Percentiles rank a stretch among this genome's conserved stretches.
Evolutionary conservation across 176 grass and related monocot genomes (phyloP).

Genomic region (Carex myosuroides): DNA sequence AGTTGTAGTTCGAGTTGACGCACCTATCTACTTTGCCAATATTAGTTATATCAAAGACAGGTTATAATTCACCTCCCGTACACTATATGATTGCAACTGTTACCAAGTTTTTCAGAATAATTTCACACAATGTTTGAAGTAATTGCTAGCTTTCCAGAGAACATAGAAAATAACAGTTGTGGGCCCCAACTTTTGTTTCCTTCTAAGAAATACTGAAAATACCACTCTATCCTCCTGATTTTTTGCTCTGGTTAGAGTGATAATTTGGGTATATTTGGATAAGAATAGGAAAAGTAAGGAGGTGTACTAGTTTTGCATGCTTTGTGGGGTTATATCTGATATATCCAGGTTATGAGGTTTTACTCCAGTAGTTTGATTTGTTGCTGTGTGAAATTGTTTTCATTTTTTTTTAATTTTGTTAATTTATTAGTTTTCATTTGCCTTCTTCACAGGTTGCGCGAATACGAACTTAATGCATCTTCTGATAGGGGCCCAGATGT

Average conservation of each 20-base stretch:
- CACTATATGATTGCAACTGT: not conserved
- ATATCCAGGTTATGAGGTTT: not conserved
- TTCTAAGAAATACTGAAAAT: not conserved
- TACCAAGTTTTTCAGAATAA: not conserved
- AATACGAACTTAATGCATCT: conserved; percentile 76
- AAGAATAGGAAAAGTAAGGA: not conserved
- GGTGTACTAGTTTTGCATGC: not conserved
- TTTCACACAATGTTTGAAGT: not conserved
- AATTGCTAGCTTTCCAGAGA: not conserved
- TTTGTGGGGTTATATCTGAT: conserved; percentile 8
- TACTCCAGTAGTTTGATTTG: not conserved
- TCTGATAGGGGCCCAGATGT: conserved; percentile 62
- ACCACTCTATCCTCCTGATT: not conserved
- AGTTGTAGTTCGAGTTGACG: conserved; percentile 84
- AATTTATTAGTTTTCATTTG: not conserved
- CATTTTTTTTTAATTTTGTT: not conserved
- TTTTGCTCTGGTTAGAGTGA: not conserved
- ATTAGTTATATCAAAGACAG: conserved; percentile 95
- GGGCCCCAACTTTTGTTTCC: not conserved
- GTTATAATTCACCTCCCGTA: conserved; percentile 17
- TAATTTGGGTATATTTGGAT: not conserved
- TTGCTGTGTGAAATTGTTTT: not conserved
- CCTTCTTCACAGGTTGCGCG: conserved; percentile 54
- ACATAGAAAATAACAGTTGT: not conserved
- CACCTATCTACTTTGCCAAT: conserved; percentile 97